Evolutionary conservation across 257 asterid genomes (phyloP).

Genomic region (Fraxinus anomala): DNA sequence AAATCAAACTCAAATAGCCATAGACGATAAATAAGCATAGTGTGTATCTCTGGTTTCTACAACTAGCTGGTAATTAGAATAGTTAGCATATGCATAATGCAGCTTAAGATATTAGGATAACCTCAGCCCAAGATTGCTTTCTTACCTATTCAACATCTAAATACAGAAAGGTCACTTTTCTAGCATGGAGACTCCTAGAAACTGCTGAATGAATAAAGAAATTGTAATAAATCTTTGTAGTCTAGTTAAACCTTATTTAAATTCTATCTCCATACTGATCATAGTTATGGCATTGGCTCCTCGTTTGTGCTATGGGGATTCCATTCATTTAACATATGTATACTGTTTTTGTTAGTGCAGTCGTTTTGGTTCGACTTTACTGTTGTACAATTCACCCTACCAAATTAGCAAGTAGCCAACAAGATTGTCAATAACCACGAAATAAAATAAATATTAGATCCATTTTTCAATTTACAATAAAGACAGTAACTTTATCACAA

Average conservation of each 20-base stretch:
- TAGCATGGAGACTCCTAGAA: not conserved
- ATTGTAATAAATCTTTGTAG: not conserved
- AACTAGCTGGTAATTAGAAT: not conserved
- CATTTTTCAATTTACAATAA: conserved; percentile 18
- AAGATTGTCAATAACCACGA: conserved; percentile 2
- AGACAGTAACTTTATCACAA: conserved; percentile 28
- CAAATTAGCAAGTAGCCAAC: not conserved
- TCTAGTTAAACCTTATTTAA: not conserved
- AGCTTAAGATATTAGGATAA: not conserved
- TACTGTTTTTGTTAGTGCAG: not conserved
- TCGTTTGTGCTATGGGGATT: not conserved
- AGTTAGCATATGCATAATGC: not conserved
- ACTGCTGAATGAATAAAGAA: not conserved
- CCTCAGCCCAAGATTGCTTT: not conserved
- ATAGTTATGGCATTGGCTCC: not conserved
- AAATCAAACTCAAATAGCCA: not conserved
- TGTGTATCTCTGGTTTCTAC: not conserved
- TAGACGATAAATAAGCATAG: not conserved
- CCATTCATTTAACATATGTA: not conserved
- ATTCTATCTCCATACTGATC: not conserved
- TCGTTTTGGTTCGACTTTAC: not conserved
- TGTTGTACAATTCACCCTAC: not conserved
- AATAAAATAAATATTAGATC: conserved; percentile 11
- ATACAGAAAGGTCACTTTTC: not conserved
- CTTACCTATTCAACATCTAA: not conserved